phyloP scores from a whole-genome alignment of 2,329 filamentous ascomycete genomes.

The Exophiala xenobiotica region DNA sequence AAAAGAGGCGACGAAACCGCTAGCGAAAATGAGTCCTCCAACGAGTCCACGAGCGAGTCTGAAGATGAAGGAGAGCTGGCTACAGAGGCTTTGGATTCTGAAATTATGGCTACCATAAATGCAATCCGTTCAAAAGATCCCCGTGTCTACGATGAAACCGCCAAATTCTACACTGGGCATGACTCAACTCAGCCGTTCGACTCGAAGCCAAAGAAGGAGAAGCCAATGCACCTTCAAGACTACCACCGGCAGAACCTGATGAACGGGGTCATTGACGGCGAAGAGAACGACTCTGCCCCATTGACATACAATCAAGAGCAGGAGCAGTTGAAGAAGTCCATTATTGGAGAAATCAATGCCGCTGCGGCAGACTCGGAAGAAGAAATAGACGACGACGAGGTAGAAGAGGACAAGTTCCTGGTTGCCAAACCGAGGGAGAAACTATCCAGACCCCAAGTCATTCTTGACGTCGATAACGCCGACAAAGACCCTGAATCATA shows the following conservation, averaged over 20 bases:
- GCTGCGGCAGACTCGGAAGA: constrained; percentile 41
- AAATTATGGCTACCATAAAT: constrained; percentile 82
- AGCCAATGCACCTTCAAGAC: constrained; percentile 80
- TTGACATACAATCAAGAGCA: constrained; percentile 87
- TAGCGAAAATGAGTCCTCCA: constrained; percentile 51
- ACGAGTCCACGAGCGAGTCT: constrained; percentile 65
- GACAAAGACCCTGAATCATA: constrained; percentile 89
- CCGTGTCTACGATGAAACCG: constrained; percentile 76
- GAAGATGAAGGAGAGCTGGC: constrained; percentile 81
- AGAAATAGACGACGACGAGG: constrained; percentile 55
- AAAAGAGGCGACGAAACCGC: constrained; percentile 44
- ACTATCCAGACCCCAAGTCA: constrained; percentile 46
- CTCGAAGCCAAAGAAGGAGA: constrained; percentile 63
- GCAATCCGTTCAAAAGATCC: constrained; percentile 91
- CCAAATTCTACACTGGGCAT: constrained; percentile 72
- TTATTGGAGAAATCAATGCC: constrained; percentile 77
- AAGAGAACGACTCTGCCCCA: constrained; percentile 49
- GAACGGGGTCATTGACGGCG: constrained; percentile 63
- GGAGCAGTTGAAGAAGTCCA: constrained; percentile 72
- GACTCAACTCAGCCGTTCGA: constrained; percentile 51
- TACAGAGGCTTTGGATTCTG: constrained; percentile 78
- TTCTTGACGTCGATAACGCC: constrained; percentile 69
- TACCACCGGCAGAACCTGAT: constrained; percentile 92
- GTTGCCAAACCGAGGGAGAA: constrained; percentile 63
- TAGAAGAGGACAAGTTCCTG: constrained; percentile 67